Conservation (phyloP, 805 yeast species). For the Scheffersomyces spartinae region DNA sequence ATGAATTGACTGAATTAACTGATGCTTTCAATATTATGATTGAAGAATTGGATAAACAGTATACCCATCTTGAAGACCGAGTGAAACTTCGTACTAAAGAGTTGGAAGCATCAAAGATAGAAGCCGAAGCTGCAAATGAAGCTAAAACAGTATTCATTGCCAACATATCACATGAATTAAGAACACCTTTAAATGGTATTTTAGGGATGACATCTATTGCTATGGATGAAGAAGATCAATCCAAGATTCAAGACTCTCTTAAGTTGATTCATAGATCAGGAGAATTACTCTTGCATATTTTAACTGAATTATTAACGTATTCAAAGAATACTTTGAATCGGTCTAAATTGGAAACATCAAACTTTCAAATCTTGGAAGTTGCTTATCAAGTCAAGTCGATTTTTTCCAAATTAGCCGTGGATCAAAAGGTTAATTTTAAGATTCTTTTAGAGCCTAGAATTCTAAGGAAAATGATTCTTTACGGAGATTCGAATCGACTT, state of each 20-base stretch:
- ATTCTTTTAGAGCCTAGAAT: slow-evolving; percentile 53
- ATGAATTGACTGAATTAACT: slow-evolving; percentile 80
- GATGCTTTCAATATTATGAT: slow-evolving; percentile 90
- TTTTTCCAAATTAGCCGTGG: slow-evolving; percentile 68
- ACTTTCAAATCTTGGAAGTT: slow-evolving; percentile 70
- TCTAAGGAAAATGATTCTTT: slow-evolving; percentile 51
- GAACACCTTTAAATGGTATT: slow-evolving; percentile 94
- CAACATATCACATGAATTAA: slow-evolving; percentile 83
- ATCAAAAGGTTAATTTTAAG: slow-evolving; percentile 59
- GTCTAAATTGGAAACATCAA: slow-evolving; percentile 71
- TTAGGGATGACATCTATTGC: slow-evolving; percentile 93
- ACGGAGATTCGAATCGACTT: slow-evolving; percentile 85
- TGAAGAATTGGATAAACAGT: slow-evolving; percentile 75
- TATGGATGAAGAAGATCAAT: slow-evolving; percentile 68
- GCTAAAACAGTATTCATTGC: slow-evolving; percentile 93
- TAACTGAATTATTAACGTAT: slow-evolving; percentile 84
- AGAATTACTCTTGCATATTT: slow-evolving; percentile 74
- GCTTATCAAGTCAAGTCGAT: slow-evolving; percentile 79
- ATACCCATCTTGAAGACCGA: slow-evolving; percentile 75
- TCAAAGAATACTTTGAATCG: slow-evolving; percentile 84
- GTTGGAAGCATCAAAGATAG: slow-evolving; percentile 75
- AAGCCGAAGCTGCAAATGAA: slow-evolving; percentile 92
- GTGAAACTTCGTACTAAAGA: slow-evolving; percentile 80
- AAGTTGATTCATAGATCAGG: slow-evolving; percentile 85
- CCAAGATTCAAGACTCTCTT: slow-evolving; percentile 60